Base-by-base conservation (phyloP, 768 basidiomycete species). In the Tulasnella sp. region DNA sequence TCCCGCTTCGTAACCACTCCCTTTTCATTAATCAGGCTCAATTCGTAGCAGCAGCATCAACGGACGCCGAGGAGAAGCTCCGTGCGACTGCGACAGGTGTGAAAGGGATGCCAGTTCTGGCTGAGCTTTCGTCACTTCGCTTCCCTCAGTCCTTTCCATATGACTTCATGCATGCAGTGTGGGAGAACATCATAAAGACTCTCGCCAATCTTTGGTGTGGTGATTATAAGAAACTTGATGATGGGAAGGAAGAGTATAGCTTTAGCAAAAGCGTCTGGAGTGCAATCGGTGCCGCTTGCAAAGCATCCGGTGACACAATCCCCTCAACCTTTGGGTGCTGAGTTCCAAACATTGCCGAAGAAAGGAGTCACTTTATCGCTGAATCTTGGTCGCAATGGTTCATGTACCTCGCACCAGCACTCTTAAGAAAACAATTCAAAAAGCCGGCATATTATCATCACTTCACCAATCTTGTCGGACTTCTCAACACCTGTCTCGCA, bases 121-220 rank as follows among this genome's bases (percentile, higher is more conserved):
- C 73, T 9, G 14, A 34, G 16, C 78, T 84, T 0, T 67, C 22
- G 36, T 67, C 67, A 22, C 84, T 26, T 76, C 76, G 5, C 82
- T 83, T 73, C 81, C 84, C 0, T 0, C 22, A 3, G 82, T 82
- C 84, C 26, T 78, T 79, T 40, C 84, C 83, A 0, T 81, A 81
- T 73, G 84, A 86, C 66, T 84, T 84, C 77, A 85, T 86, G 82
- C 85, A 87, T 67, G 78, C 84, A 0, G 77, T 85, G 29, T 82
- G 77, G 75, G 83, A 84, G 73, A 86, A 86, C 73, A 62, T 84
- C 1, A 74, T 84, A 34, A 76, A 75, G 26, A 83, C 81, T 64
- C 78, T 87, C 1, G 75, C 85, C 37, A n/a, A 71, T 0, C 75
- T 83, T 0, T 83, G 83, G 83, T 81, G 78, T 1, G 82, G 83